phyloP scores from a whole-genome alignment of 2,329 filamentous ascomycete species.

The Fusarium sp. region DNA sequence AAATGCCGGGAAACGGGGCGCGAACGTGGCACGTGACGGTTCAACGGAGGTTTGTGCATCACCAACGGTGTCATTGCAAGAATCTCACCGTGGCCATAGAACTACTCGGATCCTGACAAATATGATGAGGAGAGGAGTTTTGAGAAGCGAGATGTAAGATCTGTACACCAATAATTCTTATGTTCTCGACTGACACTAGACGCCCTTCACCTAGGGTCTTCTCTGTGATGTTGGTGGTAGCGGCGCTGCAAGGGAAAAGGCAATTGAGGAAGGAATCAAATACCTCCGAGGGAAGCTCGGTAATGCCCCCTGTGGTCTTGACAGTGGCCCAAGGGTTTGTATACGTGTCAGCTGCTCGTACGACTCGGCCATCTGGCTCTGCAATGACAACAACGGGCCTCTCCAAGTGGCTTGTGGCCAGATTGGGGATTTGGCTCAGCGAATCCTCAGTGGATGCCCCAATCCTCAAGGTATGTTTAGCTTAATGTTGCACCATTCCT shows the following conservation, averaged over 20 bases:
- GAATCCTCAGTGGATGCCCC: neutral
- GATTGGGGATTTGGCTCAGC: neutral
- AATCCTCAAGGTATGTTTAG: neutral
- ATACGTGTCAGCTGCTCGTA: constrained; percentile 15
- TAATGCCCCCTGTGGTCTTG: neutral
- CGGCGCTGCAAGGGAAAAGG: neutral
- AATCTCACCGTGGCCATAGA: too few species aligned
- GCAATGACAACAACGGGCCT: constrained; percentile 10
- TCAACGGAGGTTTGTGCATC: neutral
- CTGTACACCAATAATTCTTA: too few species aligned
- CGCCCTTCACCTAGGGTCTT: too few species aligned
- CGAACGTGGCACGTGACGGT: neutral
- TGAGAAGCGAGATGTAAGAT: constrained; percentile 1
- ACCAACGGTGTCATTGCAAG: neutral
- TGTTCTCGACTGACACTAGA: neutral
- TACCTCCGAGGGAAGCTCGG: neutral
- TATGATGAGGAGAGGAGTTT: neutral
- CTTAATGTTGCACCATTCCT: too few species aligned
- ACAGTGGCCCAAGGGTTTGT: constrained; percentile 12
- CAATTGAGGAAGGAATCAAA: constrained; percentile 5
- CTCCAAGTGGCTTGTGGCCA: constrained; percentile 1
- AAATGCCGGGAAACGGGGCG: neutral
- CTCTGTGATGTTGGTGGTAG: constrained; percentile 5
- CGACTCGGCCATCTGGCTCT: constrained; percentile 19
- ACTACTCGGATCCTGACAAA: too few species aligned